phyloP scores from a whole-genome alignment of 2,329 filamentous ascomycete species.

The Fusarium buxicola region DNA sequence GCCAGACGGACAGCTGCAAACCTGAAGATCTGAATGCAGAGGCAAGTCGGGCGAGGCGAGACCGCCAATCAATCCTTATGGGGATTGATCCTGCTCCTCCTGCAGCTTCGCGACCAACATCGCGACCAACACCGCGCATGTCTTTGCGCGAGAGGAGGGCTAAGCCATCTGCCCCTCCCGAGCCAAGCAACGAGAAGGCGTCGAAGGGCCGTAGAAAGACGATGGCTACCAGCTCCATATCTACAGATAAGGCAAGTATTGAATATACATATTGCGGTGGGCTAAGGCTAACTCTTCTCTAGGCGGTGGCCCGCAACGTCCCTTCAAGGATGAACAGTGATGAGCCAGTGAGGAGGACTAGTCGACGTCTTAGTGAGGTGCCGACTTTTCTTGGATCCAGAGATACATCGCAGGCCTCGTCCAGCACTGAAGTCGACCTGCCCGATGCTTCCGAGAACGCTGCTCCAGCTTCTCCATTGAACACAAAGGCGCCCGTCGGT shows the following conservation, averaged over 20 bases:
- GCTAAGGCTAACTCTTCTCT: slow-evolving; percentile 27
- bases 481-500: slow-evolving; percentile 52
- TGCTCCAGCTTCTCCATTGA: slow-evolving; percentile 57
- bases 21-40: slow-evolving; percentile 83
- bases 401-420: slow-evolving; percentile 18
- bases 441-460: slow-evolving; percentile 40
- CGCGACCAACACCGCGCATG: slow-evolving; percentile 69
- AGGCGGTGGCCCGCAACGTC: slow-evolving; percentile 51
- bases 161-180: slow-evolving; percentile 65
- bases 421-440: slow-evolving; percentile 9
- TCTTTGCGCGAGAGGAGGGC: slow-evolving; percentile 78
- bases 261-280: not conserved
- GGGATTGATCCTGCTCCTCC: slow-evolving; percentile 46
- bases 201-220: slow-evolving; percentile 69
- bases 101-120: slow-evolving; percentile 58
- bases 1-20: slow-evolving; percentile 80
- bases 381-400: slow-evolving; percentile 51
- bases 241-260: slow-evolving; percentile 47
- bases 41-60: slow-evolving; percentile 70
- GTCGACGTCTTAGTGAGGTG: slow-evolving; percentile 63
- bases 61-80: slow-evolving; percentile 68
- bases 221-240: slow-evolving; percentile 57
- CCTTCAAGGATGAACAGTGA: slow-evolving; percentile 42
- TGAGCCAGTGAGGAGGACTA: slow-evolving; percentile 50
- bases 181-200: slow-evolving; percentile 48